These are phyloP conservation scores for Globisporangium canariense DNA, from an alignment of 352 stramenopile species.

Conservation along the genomic window DNA sequence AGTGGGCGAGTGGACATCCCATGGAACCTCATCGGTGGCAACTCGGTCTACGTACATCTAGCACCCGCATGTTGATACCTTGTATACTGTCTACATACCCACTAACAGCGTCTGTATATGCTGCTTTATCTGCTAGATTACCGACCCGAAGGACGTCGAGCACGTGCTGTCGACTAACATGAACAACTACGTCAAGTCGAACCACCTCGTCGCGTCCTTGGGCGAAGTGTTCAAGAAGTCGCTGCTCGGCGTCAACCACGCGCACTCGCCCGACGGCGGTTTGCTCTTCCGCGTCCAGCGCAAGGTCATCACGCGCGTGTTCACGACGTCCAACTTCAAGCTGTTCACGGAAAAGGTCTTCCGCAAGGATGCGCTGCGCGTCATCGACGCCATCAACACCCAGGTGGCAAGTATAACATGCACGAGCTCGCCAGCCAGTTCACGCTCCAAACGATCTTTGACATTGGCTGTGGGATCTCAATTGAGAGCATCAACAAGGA, in stretches of 20 bases:
- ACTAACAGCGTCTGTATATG: too few species aligned
- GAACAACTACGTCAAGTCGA: constrained; percentile 1
- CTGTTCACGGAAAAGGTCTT: constrained; percentile 44
- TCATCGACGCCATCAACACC: constrained; percentile 17
- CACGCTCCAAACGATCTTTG: constrained; percentile 32
- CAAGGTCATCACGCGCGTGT: constrained; percentile 85
- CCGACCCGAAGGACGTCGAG: not conserved
- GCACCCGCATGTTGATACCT: not conserved
- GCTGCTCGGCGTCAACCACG: constrained; percentile 67
- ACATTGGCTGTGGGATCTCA: constrained; percentile 48
- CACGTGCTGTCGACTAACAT: constrained; percentile 2
- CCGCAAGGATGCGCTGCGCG: constrained; percentile 29
- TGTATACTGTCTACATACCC: too few species aligned
- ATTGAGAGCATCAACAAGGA: constrained; percentile 31
- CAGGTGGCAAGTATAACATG: too few species aligned
- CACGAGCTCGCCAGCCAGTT: too few species aligned
- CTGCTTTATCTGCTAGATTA: not conserved
- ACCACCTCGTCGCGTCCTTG: constrained; percentile 22
- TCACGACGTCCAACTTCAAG: constrained; percentile 66
- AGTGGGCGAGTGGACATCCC: not conserved
- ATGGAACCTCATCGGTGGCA: not conserved
- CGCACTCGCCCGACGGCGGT: constrained; percentile 41
- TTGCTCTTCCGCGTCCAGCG: constrained; percentile 62
- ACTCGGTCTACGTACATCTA: not conserved
- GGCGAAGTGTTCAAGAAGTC: constrained; percentile 59